These are phyloP conservation scores for Amanita rubescens DNA, from an alignment of 768 basidiomycete species.

Conservation along the genomic window DNA sequence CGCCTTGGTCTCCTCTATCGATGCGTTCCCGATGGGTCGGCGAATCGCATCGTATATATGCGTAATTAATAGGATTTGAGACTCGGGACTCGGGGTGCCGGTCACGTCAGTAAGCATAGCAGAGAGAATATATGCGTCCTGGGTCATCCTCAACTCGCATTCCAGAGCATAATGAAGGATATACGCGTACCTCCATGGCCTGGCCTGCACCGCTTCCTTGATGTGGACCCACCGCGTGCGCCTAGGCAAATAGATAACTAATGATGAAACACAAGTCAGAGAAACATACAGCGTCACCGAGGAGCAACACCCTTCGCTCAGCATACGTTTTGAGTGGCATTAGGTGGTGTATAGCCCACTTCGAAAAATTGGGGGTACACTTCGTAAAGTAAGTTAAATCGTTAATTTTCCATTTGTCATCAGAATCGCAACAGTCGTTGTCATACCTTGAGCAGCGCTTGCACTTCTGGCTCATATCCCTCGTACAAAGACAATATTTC, in stretches of 20 bases:
- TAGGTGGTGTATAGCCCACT: conserved; percentile 17
- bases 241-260: no score
- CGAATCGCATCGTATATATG: conserved; percentile 42
- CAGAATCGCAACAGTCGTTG: not conserved
- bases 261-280: not conserved
- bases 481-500: not conserved
- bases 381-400: not conserved
- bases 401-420: not conserved
- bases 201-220: conserved; percentile 55
- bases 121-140: conserved; percentile 47
- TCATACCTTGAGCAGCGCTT: conserved; percentile 15
- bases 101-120: conserved; percentile 36
- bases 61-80: conserved; percentile 29
- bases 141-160: conserved; percentile 26
- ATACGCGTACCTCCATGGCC: conserved; percentile 41
- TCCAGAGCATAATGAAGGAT: conserved; percentile 9
- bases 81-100: conserved; percentile 27
- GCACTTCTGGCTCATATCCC: not conserved
- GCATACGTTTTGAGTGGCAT: conserved; percentile 15
- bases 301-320: conserved; percentile 10
- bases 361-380: conserved; percentile 13
- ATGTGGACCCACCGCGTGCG: conserved; percentile 26
- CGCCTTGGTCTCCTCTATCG: conserved; percentile 30
- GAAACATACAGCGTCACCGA: conserved; percentile 19
- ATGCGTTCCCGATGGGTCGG: conserved; percentile 33